Evolutionary conservation across 345 rosid species (phyloP), one percentile per base, ranked within the genome.

Genomic region (Diplotaxis tenuifolia): DNA sequence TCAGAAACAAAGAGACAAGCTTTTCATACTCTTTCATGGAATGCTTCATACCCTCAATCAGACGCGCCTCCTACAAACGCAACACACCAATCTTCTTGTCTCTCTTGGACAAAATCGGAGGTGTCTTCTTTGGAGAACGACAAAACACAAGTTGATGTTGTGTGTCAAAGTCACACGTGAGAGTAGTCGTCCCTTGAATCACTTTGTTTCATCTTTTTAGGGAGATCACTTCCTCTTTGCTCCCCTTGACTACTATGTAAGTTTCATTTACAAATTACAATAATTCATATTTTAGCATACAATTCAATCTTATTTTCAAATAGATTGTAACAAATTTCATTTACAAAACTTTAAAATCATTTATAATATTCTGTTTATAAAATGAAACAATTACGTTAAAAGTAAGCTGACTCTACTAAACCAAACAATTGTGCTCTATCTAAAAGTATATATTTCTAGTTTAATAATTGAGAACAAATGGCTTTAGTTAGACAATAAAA

Each of bases 181-280:
- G 40, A 47, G 6, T 18, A 65, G 36, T 65, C 70, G 47, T 12
- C 47, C 47, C 47, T 38, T 36, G 42, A 38, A 15, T 38, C n/a
- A 38, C 47, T 12, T n/a, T 12, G 42, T 58, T 22, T 58, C 58
- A 3, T 65, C 70, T 27, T 0, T 6, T 25, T 65, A 58, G 70
- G 42, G 40, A 27, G 57, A 65, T 25, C 16, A 28, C 25, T 65
- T 65, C 70, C 70, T 65, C 40, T 45, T 36, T 27, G 21, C 42
- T 47, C 22, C 56, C 22, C 7, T 42, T 20, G 34, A 21, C 6
- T 4, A 19, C 47, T 60, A 25, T 3, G 65, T 60, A 60, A 60
- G 65, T 32, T n/a, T n/a, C n/a, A n/a, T n/a, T n/a, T n/a, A n/a
- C n/a, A n/a, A n/a, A n/a, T n/a, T n/a, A n/a, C n/a, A n/a, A n/a